These are phyloP conservation scores for Hypomontagnella submonticulosa DNA, from an alignment of 495 filamentous ascomycete species.

Conservation along the genomic window DNA sequence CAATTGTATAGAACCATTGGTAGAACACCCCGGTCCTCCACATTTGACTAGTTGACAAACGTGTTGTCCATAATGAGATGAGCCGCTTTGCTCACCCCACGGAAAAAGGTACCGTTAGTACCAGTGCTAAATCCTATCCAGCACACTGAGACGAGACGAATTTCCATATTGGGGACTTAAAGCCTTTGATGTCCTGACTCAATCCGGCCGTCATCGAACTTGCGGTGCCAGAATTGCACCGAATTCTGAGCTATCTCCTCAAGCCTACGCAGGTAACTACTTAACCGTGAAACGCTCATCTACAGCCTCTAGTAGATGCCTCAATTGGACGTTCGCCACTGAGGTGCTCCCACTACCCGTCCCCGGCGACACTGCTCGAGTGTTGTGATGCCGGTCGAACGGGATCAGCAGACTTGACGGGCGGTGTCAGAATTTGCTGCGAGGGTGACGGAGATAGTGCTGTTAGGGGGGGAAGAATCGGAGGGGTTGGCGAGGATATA, in stretches of 20 bases:
- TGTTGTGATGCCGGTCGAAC: conserved; percentile 35
- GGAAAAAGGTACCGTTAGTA: too few relatives aligned
- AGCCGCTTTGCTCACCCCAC: not conserved
- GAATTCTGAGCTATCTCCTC: conserved; percentile 11
- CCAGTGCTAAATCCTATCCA: conserved; percentile 6
- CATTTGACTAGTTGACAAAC: not conserved
- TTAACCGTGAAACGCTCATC: too few relatives aligned
- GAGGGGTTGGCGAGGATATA: conserved; percentile 45
- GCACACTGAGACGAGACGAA: not conserved
- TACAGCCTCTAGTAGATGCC: not conserved
- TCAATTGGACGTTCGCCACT: not conserved
- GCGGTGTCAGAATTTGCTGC: conserved; percentile 60
- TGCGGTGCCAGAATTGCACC: not conserved
- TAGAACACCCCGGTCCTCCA: conserved; percentile 6
- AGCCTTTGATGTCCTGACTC: not conserved
- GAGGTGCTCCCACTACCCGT: conserved; percentile 14
- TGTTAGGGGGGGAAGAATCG: conserved; percentile 63
- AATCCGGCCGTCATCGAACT: not conserved
- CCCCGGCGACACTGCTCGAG: conserved; percentile 21
- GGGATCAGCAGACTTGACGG: conserved; percentile 59
- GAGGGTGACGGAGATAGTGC: conserved; percentile 64
- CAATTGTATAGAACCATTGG: conserved; percentile 29
- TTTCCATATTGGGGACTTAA: not conserved
- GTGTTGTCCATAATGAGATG: not conserved
- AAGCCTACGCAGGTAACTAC: too few relatives aligned